phyloP scores from a whole-genome alignment of 441 rosid genomes.

The Euphorbia schlechtendalii region DNA sequence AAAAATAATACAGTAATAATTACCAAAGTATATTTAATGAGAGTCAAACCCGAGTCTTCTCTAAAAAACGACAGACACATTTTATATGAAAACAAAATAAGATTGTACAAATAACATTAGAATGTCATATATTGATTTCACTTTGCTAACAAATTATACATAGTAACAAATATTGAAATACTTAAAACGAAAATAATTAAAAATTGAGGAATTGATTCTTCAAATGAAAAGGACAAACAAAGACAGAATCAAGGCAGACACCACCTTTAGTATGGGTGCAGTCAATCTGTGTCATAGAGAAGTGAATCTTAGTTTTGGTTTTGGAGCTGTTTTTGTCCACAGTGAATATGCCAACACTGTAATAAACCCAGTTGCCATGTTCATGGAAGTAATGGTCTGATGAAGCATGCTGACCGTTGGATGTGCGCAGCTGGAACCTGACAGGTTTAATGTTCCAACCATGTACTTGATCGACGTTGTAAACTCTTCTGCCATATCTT shows the following conservation, averaged over 20 bases:
- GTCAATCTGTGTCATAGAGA: constrained; percentile 81
- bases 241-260: constrained; percentile 36
- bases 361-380: constrained; percentile 53
- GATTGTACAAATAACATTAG: too few species aligned
- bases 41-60: too few species aligned
- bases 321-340: constrained; percentile 25
- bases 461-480: constrained; percentile 56
- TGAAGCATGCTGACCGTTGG: constrained; percentile 47
- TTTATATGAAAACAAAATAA: too few species aligned
- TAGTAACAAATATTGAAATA: too few species aligned
- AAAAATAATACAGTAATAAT: too few species aligned
- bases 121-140: too few species aligned
- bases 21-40: too few species aligned
- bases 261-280: constrained; percentile 91
- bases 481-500: constrained; percentile 51
- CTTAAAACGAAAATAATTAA: neutral
- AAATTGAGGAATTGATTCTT: constrained; percentile 7
- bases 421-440: constrained; percentile 61
- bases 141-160: too few species aligned
- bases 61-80: too few species aligned
- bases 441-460: constrained; percentile 83
- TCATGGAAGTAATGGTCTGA: constrained; percentile 44
- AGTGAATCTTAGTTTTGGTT: constrained; percentile 45
- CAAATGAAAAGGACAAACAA: constrained; percentile 36
- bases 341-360: constrained; percentile 51